Percentiles rank a stretch among this genome's conserved stretches.
These are phyloP conservation scores for Cyclotella sp. DNA, from an alignment of 108 stramenopile species.

Conservation along the genomic window DNA sequence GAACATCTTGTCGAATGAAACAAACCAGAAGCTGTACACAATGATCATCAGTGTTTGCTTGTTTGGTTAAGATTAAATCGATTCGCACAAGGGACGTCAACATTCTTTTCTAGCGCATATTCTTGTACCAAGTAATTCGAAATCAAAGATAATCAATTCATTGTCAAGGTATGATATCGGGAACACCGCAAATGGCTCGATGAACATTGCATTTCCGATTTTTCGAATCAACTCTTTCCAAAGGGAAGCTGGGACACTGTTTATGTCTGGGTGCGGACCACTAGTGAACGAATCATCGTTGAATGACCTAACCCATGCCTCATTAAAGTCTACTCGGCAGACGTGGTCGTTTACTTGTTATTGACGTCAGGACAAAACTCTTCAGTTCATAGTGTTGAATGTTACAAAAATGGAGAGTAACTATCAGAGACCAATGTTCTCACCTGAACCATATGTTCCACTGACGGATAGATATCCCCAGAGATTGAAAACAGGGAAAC, in stretches of 20 bases:
- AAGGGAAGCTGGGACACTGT: conserved; percentile 61
- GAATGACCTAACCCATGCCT: conserved; percentile 65
- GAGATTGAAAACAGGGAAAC: conserved; percentile 56
- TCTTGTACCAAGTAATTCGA: conserved; percentile 75
- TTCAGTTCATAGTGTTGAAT: background rate
- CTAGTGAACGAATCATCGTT: conserved; percentile 12
- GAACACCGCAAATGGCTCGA: conserved; percentile 73
- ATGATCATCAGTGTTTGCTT: background rate
- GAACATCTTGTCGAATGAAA: conserved; percentile 1
- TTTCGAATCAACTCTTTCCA: conserved; percentile 57
- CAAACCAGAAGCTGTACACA: background rate
- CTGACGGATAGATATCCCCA: conserved; percentile 68
- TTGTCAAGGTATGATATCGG: conserved; percentile 76
- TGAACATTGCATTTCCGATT: conserved; percentile 61
- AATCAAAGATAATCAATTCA: conserved; percentile 84
- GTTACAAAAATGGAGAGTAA: background rate
- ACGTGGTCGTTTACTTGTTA: conserved; percentile 48
- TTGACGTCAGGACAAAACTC: background rate
- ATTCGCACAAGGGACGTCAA: too few species aligned
- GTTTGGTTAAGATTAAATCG: background rate
- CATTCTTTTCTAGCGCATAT: conserved; percentile 74
- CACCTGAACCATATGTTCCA: conserved; percentile 68
- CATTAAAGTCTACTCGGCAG: conserved; percentile 78
- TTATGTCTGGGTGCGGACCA: conserved; percentile 49
- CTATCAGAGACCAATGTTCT: background rate